These are phyloP conservation scores for Arxiozyma telluris DNA, from an alignment of 1,139 yeast species.

Conservation along the genomic window DNA sequence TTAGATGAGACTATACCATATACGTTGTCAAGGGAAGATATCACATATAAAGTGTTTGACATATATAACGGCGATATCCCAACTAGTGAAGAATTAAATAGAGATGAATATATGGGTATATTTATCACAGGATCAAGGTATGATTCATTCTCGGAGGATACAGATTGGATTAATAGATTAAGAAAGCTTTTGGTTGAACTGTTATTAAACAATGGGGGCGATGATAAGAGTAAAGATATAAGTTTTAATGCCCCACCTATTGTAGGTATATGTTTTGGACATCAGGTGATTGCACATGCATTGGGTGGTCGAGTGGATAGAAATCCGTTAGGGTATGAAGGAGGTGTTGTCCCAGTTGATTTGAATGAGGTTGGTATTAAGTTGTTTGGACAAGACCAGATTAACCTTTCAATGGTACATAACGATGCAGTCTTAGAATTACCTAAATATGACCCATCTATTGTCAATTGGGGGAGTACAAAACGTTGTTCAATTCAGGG, in stretches of 20 bases:
- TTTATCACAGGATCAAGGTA: slow-evolving; percentile 48
- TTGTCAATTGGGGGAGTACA: slow-evolving; percentile 41
- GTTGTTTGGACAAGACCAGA: slow-evolving; percentile 30
- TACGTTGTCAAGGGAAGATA: slow-evolving; percentile 2
- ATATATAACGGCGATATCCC: slow-evolving; percentile 24
- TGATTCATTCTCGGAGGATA: slow-evolving; percentile 40
- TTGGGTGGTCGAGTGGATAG: slow-evolving; percentile 53
- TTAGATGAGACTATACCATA: slow-evolving; percentile 12
- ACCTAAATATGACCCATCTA: slow-evolving; percentile 35
- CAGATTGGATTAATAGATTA: slow-evolving; percentile 39
- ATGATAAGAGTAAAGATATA: not conserved
- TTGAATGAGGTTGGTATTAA: slow-evolving; percentile 35
- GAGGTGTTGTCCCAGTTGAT: slow-evolving; percentile 48
- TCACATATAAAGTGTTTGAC: slow-evolving; percentile 16
- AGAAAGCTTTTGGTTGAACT: slow-evolving; percentile 32
- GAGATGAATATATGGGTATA: slow-evolving; percentile 28
- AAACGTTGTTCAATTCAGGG: slow-evolving; percentile 57
- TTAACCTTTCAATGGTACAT: slow-evolving; percentile 56
- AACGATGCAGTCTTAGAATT: slow-evolving; percentile 54
- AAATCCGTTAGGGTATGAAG: slow-evolving; percentile 64
- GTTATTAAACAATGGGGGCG: not conserved
- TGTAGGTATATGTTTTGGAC: slow-evolving; percentile 79
- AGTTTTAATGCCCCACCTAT: slow-evolving; percentile 39
- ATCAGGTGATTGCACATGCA: slow-evolving; percentile 63
- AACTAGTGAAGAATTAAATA: slow-evolving; percentile 10